Conservation (phyloP, 2,329 filamentous ascomycete genomes). For the Neofusicoccum cordaticola region DNA sequence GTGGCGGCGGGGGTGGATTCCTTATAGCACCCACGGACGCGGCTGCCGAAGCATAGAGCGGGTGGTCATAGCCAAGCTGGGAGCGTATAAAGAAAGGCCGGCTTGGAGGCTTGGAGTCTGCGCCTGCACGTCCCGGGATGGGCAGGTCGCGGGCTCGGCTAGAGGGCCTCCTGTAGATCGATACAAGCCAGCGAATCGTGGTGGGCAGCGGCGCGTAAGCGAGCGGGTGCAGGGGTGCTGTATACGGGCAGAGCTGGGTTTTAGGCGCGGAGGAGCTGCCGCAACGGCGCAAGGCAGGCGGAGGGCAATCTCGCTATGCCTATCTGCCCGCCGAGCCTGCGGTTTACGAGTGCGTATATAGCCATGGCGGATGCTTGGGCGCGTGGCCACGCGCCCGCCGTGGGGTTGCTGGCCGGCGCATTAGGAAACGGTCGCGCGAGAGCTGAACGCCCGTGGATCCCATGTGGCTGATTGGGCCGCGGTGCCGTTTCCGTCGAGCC, state of each 20-base stretch:
- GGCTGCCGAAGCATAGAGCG: not conserved
- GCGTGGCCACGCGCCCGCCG: too few species aligned
- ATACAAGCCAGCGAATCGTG: not conserved
- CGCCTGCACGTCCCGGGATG: not conserved
- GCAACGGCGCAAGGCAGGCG: not conserved
- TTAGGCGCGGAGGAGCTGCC: too few species aligned
- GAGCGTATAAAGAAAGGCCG: conserved; percentile 2
- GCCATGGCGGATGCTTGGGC: not conserved
- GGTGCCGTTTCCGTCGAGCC: not conserved
- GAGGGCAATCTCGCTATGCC: conserved; percentile 9
- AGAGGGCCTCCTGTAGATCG: conserved; percentile 9
- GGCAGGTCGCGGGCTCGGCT: conserved; percentile 2
- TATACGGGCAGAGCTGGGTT: not conserved
- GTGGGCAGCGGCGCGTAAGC: not conserved
- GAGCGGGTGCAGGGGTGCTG: not conserved
- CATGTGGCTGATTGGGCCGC: not conserved
- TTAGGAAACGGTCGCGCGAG: not conserved
- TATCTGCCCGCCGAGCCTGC: not conserved
- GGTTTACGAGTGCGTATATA: not conserved
- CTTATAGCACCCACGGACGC: not conserved
- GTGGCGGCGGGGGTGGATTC: not conserved
- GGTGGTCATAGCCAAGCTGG: not conserved
- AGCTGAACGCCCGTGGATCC: too few species aligned
- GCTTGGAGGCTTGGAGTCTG: not conserved
- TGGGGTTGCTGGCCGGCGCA: not conserved